Evolutionary conservation across 208 protist genomes (phyloP).

Genomic region (Leishmania tropica): DNA sequence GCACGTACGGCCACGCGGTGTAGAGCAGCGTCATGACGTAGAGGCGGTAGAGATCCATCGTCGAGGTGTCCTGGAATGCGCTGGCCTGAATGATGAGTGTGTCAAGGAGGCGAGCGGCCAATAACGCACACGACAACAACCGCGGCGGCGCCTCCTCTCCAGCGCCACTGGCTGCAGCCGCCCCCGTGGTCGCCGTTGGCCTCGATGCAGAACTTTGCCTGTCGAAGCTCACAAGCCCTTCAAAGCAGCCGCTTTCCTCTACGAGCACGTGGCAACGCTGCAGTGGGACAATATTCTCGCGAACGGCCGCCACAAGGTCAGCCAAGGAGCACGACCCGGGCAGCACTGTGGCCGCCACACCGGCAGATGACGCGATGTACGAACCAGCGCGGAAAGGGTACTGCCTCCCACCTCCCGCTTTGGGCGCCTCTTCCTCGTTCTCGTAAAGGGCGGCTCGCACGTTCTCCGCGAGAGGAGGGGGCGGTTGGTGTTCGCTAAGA

Average conservation of each 20-base stretch:
- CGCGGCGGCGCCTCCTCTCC: not conserved
- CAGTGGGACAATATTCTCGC: conserved; percentile 39
- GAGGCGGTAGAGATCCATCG: conserved; percentile 73
- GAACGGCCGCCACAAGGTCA: conserved; percentile 29
- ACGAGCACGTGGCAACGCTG: conserved; percentile 35
- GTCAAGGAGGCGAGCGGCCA: conserved; percentile 52
- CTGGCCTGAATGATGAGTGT: conserved; percentile 74
- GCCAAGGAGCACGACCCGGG: conserved; percentile 15
- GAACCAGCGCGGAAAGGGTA: not conserved
- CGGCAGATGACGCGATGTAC: not conserved
- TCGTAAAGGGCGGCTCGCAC: not conserved
- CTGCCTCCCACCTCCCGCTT: not conserved
- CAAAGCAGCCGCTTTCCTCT: conserved; percentile 40
- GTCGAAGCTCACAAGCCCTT: conserved; percentile 5
- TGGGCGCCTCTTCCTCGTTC: conserved; percentile 4
- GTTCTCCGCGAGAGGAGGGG: not conserved
- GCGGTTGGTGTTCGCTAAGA: not conserved
- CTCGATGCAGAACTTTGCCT: not conserved
- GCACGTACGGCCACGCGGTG: conserved; percentile 83
- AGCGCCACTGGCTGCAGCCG: not conserved
- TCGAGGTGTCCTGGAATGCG: conserved; percentile 62
- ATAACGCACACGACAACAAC: conserved; percentile 4
- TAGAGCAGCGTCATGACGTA: conserved; percentile 78
- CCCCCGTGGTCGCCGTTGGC: not conserved
- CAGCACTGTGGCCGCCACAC: not conserved